Conservation (phyloP, 345 rosid genomes). For the Aquilaria malaccensis region DNA sequence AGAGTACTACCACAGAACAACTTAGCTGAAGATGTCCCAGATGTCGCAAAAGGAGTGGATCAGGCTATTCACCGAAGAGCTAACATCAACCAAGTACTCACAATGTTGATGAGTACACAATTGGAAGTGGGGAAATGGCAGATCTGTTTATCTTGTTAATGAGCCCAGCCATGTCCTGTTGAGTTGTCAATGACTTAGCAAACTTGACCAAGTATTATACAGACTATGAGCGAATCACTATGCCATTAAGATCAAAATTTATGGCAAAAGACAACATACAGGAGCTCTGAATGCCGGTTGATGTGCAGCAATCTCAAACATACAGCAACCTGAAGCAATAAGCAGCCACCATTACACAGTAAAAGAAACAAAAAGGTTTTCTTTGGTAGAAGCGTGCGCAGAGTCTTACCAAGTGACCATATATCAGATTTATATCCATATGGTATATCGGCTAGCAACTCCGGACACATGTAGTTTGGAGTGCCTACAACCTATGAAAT, state of each 20-base stretch:
- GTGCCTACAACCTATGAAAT: conserved; percentile 70
- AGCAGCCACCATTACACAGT: conserved; percentile 13
- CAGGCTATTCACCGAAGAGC: conserved; percentile 1
- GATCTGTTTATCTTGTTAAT: conserved; percentile 90
- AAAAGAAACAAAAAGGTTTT: not conserved
- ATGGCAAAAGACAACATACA: conserved; percentile 38
- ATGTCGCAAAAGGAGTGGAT: not conserved
- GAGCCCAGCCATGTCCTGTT: conserved; percentile 86
- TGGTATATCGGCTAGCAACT: conserved; percentile 82
- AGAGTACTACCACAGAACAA: too few species aligned
- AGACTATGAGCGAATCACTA: not conserved
- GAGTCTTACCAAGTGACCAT: conserved; percentile 87
- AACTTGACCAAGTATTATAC: not conserved
- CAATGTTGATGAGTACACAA: conserved; percentile 78
- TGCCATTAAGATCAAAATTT: conserved; percentile 3
- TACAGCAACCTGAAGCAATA: conserved; percentile 78
- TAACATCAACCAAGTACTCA: conserved; percentile 30
- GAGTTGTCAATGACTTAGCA: conserved; percentile 9
- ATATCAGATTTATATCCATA: conserved; percentile 96
- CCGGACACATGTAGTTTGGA: conserved; percentile 94
- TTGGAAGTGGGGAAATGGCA: conserved; percentile 85
- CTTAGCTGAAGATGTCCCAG: not conserved
- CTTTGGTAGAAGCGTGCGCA: conserved; percentile 9
- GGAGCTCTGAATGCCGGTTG: conserved; percentile 93
- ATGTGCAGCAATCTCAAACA: conserved; percentile 94